These are phyloP conservation scores for Coffea eugenioides DNA, from an alignment of 257 asterid genomes.

Conservation along the genomic window DNA sequence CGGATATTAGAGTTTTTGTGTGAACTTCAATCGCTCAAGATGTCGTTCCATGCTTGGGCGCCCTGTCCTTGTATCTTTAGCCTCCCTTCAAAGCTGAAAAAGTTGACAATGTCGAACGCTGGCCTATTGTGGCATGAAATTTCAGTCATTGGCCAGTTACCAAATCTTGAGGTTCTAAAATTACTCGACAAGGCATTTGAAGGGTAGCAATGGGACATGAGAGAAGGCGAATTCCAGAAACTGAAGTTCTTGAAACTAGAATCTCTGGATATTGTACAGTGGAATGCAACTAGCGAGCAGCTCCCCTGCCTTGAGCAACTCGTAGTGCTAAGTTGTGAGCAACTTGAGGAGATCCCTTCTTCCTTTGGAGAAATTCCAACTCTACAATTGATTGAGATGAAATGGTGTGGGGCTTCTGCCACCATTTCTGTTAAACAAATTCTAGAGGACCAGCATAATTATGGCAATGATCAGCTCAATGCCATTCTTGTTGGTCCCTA, in stretches of 20 bases:
- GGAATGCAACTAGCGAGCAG: background rate
- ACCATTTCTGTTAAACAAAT: background rate
- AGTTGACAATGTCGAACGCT: background rate
- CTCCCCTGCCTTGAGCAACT: conserved; percentile 1
- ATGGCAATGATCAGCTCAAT: background rate
- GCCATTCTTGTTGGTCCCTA: background rate
- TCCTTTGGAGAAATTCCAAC: background rate
- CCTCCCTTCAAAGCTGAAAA: background rate
- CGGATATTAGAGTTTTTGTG: background rate
- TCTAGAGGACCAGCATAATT: background rate
- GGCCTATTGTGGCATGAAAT: background rate
- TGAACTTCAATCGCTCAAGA: conserved; percentile 6
- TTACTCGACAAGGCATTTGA: background rate
- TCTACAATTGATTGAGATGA: conserved; percentile 11
- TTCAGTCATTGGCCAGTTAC: background rate
- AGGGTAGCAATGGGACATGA: background rate
- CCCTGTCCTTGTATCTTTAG: background rate
- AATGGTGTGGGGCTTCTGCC: conserved; percentile 6
- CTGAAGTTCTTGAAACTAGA: background rate
- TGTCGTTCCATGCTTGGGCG: background rate
- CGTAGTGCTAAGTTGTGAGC: background rate
- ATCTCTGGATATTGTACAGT: background rate
- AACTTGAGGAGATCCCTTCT: conserved; percentile 2
- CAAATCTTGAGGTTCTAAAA: conserved; percentile 7
- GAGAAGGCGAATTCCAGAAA: background rate